Conservation (phyloP, 257 asterid species). For the Solanum chaucha region DNA sequence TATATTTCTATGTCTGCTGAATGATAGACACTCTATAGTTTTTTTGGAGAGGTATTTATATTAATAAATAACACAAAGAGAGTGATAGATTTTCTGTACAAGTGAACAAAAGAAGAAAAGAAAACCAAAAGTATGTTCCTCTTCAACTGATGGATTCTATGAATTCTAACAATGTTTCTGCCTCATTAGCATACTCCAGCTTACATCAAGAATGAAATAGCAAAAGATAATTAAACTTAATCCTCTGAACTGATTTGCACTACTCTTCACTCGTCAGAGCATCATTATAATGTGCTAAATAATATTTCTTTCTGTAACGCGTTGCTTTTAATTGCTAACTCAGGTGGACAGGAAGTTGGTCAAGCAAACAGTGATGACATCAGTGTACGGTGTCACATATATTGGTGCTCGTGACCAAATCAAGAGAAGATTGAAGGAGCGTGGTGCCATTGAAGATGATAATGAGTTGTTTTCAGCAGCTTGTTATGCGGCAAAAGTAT, state of each 20-base stretch:
- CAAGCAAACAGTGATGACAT: conserved; percentile 99
- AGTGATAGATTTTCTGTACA: not conserved
- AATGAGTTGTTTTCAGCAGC: conserved; percentile 62
- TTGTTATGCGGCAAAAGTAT: conserved; percentile 89
- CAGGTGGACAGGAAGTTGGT: conserved; percentile 98
- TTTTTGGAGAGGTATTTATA: not conserved
- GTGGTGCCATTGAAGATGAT: conserved; percentile 64
- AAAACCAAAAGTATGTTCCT: not conserved
- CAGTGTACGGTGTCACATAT: conserved; percentile 95
- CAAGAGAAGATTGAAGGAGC: conserved; percentile 83
- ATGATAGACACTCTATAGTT: not conserved
- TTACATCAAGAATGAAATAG: not conserved
- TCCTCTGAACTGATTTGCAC: not conserved
- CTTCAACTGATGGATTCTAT: not conserved
- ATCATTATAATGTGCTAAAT: not conserved
- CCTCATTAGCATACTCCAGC: not conserved
- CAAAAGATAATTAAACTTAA: not conserved
- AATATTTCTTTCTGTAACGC: not conserved
- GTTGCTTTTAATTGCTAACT: not conserved
- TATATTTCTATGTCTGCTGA: not conserved
- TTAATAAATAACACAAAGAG: not conserved
- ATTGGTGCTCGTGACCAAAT: conserved; percentile 98
- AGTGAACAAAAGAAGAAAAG: not conserved
- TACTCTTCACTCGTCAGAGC: not conserved
- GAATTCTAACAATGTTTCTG: not conserved